Conservation (phyloP, 2,329 filamentous ascomycete genomes). For the Metarhizium brunneum region DNA sequence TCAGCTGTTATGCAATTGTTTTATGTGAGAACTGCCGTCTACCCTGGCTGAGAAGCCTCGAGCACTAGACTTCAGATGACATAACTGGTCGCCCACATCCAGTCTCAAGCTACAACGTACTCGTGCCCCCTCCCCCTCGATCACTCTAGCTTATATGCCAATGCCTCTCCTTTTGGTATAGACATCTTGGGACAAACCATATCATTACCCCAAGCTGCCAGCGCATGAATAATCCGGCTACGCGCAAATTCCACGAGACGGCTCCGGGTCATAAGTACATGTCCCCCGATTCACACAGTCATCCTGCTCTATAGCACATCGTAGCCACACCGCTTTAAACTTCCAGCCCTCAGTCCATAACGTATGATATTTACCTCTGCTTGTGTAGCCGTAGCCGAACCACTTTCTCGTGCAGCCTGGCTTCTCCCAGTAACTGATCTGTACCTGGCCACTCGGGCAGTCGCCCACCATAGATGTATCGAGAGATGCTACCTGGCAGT, state of each 20-base stretch:
- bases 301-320: background rate
- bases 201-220: background rate
- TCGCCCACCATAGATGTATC: background rate
- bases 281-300: background rate
- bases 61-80: too few species aligned
- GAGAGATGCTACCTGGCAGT: slow-evolving; percentile 1
- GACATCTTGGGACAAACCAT: too few species aligned
- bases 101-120: too few species aligned
- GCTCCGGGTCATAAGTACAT: background rate
- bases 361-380: background rate
- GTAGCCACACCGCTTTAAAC: background rate
- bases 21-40: too few species aligned
- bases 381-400: slow-evolving; percentile 2
- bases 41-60: too few species aligned
- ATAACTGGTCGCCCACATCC: too few species aligned
- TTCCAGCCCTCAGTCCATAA: slow-evolving; percentile 2
- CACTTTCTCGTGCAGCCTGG: slow-evolving; percentile 1
- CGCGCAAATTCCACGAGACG: background rate
- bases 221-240: background rate
- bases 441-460: background rate
- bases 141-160: too few species aligned
- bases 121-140: too few species aligned
- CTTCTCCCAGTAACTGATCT: slow-evolving; percentile 4
- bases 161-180: too few species aligned
- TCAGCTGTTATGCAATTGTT: background rate